phyloP scores from a whole-genome alignment of 2,329 filamentous ascomycete genomes.

The Xylariaceae sp. region DNA sequence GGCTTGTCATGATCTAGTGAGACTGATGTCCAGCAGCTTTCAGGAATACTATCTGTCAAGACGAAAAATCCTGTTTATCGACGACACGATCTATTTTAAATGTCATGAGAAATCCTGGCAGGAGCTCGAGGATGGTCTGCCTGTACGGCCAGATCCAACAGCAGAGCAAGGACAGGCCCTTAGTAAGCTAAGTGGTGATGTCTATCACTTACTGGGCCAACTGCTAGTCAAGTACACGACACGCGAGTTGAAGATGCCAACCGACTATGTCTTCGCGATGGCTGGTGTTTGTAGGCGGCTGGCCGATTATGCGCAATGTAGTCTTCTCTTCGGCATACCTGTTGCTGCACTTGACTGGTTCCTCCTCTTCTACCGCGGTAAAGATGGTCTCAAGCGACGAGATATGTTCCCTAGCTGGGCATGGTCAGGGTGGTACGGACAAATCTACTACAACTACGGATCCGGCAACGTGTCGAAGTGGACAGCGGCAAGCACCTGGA shows the following conservation, averaged over 20 bases:
- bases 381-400: slow-evolving; percentile 14
- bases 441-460: slow-evolving; percentile 16
- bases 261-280: slow-evolving; percentile 19
- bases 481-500: slow-evolving; percentile 17
- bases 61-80: slow-evolving; percentile 19
- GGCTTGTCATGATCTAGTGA: not conserved
- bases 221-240: slow-evolving; percentile 21
- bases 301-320: slow-evolving; percentile 17
- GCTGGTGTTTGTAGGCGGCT: slow-evolving; percentile 18
- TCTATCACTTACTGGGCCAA: slow-evolving; percentile 20
- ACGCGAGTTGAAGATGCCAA: slow-evolving; percentile 15
- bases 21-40: slow-evolving; percentile 12
- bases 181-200: slow-evolving; percentile 18
- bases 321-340: slow-evolving; percentile 20
- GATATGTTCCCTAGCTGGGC: slow-evolving; percentile 20
- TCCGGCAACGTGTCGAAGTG: slow-evolving; percentile 19
- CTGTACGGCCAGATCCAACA: slow-evolving; percentile 11
- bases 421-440: slow-evolving; percentile 21
- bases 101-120: slow-evolving; percentile 16
- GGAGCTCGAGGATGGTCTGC: slow-evolving; percentile 18
- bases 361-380: slow-evolving; percentile 18
- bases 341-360: slow-evolving; percentile 20
- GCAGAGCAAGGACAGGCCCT: slow-evolving; percentile 14
- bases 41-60: slow-evolving; percentile 23
- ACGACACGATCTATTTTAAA: slow-evolving; percentile 20